Conservation (phyloP, 768 basidiomycete genomes). For the Mycena belliarum region DNA sequence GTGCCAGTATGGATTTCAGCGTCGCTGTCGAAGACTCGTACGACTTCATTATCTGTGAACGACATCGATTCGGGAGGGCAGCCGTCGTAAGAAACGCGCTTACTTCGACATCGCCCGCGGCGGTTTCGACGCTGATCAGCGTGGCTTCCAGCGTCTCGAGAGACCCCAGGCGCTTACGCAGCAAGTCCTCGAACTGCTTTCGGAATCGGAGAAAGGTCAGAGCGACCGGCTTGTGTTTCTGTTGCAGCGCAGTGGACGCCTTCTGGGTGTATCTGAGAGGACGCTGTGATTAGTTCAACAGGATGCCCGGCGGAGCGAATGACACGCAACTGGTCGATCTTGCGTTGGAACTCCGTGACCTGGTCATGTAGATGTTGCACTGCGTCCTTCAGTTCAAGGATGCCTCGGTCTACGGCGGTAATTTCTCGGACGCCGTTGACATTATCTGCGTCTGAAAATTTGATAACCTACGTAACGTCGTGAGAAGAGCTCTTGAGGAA, state of each 20-base stretch:
- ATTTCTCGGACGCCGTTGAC: slow-evolving; percentile 45
- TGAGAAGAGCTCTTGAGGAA: neutral
- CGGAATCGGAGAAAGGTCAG: slow-evolving; percentile 76
- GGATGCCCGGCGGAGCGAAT: neutral
- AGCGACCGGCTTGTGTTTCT: slow-evolving; percentile 73
- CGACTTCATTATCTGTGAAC: slow-evolving; percentile 75
- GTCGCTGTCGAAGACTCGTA: slow-evolving; percentile 85
- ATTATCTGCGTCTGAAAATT: slow-evolving; percentile 56
- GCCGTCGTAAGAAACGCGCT: slow-evolving; percentile 24
- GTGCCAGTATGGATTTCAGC: slow-evolving; percentile 70
- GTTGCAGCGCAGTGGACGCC: slow-evolving; percentile 63
- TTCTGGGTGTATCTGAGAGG: slow-evolving; percentile 61
- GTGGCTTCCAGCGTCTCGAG: slow-evolving; percentile 76
- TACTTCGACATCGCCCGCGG: slow-evolving; percentile 89
- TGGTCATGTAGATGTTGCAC: slow-evolving; percentile 68
- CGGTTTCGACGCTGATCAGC: slow-evolving; percentile 79
- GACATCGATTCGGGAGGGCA: neutral
- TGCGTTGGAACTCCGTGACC: slow-evolving; percentile 64
- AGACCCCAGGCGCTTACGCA: slow-evolving; percentile 73
- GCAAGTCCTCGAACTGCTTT: slow-evolving; percentile 77
- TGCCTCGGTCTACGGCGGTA: slow-evolving; percentile 78
- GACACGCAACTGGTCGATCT: slow-evolving; percentile 67
- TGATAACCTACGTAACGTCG: slow-evolving; percentile 61
- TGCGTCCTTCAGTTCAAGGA: slow-evolving; percentile 77
- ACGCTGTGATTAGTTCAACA: neutral